A percentile compares a stretch with the other conserved stretches of the same genome.
Evolutionary conservation across 2,329 filamentous ascomycete species (phyloP).

Genomic region (Fusarium sambucinum): DNA sequence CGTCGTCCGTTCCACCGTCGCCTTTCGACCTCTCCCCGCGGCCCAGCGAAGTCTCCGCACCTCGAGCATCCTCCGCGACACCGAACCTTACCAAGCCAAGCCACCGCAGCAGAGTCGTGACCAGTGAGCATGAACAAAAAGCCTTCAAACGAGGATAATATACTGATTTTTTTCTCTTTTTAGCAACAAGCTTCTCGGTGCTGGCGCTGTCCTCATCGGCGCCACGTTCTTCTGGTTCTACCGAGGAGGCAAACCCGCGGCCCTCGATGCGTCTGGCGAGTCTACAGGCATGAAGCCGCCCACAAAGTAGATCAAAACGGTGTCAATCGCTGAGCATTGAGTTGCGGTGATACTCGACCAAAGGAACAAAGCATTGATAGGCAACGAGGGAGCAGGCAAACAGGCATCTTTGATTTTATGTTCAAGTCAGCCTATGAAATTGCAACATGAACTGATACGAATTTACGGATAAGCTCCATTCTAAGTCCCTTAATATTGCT

Average conservation of each 20-base stretch:
- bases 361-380: background rate
- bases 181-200: slow-evolving; percentile 36
- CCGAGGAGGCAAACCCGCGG: slow-evolving; percentile 28
- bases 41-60: slow-evolving; percentile 36
- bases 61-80: slow-evolving; percentile 32
- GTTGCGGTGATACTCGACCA: too few species aligned
- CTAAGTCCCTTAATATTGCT: background rate
- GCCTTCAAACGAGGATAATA: rapidly evolving
- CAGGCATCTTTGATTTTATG: background rate
- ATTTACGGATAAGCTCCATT: background rate
- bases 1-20: slow-evolving; percentile 23
- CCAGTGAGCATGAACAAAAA: slow-evolving; percentile 14
- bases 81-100: slow-evolving; percentile 36
- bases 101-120: slow-evolving; percentile 23
- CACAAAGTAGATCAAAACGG: slow-evolving; percentile 27
- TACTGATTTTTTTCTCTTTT: background rate
- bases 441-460: background rate
- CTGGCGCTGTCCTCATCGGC: slow-evolving; percentile 28
- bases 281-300: slow-evolving; percentile 9
- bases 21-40: slow-evolving; percentile 33
- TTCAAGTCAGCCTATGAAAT: background rate
- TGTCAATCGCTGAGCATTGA: background rate
- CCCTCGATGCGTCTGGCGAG: slow-evolving; percentile 25
- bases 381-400: background rate
- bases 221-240: slow-evolving; percentile 38